A percentile compares a stretch with the other conserved stretches of the same genome.
phyloP scores from a whole-genome alignment of 768 basidiomycete species.

The Leccinum olivaceopallidum region DNA sequence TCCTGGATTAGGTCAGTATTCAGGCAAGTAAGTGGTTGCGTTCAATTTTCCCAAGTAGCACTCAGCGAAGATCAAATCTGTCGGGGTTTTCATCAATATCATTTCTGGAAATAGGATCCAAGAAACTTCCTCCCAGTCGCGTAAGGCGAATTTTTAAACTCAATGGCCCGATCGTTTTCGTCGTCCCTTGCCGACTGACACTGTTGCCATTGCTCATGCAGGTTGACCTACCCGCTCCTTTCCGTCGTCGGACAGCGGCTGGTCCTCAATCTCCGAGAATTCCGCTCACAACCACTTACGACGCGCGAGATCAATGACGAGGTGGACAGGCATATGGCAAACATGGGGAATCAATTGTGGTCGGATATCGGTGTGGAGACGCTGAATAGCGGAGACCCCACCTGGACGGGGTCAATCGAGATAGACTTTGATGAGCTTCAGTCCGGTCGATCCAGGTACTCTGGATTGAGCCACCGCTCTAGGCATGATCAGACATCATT shows the following conservation, averaged over 20 bases:
- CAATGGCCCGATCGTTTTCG: background rate
- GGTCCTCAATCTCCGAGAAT: conserved; percentile 19
- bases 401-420: background rate
- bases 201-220: conserved; percentile 1
- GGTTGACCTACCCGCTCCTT: conserved; percentile 17
- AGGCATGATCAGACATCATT: too few relatives aligned
- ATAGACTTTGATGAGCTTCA: background rate
- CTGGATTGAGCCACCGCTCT: too few relatives aligned
- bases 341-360: background rate
- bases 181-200: background rate
- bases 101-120: conserved; percentile 13
- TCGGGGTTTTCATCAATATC: background rate
- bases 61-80: background rate
- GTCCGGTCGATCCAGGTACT: background rate
- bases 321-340: conserved; percentile 4
- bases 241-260: conserved; percentile 21
- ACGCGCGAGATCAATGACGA: conserved; percentile 8
- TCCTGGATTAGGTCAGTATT: background rate
- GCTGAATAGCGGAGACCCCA: background rate
- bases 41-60: background rate
- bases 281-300: conserved; percentile 6
- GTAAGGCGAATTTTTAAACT: background rate
- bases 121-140: conserved; percentile 8
- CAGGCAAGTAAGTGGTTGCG: background rate
- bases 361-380: background rate